Conservation (phyloP, 805 yeast genomes). For the Debaryomyces tyrocola region DNA sequence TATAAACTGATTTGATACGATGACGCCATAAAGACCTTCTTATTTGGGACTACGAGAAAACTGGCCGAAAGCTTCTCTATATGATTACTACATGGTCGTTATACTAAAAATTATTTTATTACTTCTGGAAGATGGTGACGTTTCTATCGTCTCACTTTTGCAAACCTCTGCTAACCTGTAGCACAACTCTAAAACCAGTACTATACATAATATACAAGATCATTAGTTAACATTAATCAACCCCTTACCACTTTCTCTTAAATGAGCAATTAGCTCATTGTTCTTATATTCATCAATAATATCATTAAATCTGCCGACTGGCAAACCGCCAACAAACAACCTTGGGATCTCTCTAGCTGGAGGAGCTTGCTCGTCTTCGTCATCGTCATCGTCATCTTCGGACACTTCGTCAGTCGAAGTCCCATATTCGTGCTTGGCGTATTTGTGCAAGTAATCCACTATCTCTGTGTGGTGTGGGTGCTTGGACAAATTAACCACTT, state of each 20-base stretch:
- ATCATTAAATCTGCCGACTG: slow-evolving; percentile 27
- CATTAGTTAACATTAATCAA: slow-evolving; percentile 18
- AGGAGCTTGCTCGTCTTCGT: slow-evolving; percentile 6
- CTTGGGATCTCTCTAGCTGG: slow-evolving; percentile 25
- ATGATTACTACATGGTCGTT: too few species aligned
- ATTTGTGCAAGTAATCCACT: slow-evolving; percentile 22
- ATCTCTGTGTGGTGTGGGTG: slow-evolving; percentile 31
- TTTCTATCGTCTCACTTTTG: too few species aligned
- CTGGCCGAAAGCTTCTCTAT: too few species aligned
- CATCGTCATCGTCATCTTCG: slow-evolving; percentile 7
- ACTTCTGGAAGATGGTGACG: too few species aligned
- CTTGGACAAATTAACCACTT: slow-evolving; percentile 26
- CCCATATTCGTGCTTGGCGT: slow-evolving; percentile 7
- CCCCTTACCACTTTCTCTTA: slow-evolving; percentile 28
- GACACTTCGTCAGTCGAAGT: not conserved
- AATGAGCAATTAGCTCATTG: slow-evolving; percentile 20
- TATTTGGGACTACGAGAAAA: too few species aligned
- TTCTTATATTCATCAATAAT: slow-evolving; percentile 19
- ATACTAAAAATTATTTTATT: too few species aligned
- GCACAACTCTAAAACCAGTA: too few species aligned
- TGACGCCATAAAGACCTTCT: too few species aligned
- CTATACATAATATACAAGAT: too few species aligned
- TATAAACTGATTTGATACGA: too few species aligned
- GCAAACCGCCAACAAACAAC: slow-evolving; percentile 33
- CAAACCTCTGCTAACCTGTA: too few species aligned